Conservation (phyloP, 2,329 filamentous ascomycete genomes). For the Plenodomus biglobosus region DNA sequence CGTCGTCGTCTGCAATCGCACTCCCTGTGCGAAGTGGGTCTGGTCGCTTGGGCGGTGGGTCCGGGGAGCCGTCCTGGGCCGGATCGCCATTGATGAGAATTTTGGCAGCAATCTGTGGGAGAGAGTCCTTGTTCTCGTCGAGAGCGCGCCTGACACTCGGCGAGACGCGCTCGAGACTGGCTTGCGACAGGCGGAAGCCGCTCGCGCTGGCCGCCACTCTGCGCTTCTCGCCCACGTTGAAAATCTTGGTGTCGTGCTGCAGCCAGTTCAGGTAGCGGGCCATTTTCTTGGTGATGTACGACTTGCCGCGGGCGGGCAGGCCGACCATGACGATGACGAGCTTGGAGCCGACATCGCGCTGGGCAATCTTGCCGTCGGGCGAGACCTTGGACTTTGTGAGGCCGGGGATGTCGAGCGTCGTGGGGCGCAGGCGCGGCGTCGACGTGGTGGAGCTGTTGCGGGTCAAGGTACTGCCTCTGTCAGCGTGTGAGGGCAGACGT, state of each 20-base stretch:
- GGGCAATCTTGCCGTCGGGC: slow-evolving; percentile 89
- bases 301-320: slow-evolving; percentile 91
- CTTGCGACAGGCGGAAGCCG: slow-evolving; percentile 45
- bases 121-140: slow-evolving; percentile 30
- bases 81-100: slow-evolving; percentile 62
- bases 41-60: slow-evolving; percentile 33
- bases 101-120: slow-evolving; percentile 51
- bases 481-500: slow-evolving; percentile 17
- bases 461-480: slow-evolving; percentile 59
- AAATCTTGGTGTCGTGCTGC: slow-evolving; percentile 92
- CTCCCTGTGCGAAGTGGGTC: slow-evolving; percentile 31
- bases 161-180: slow-evolving; percentile 32
- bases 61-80: slow-evolving; percentile 38
- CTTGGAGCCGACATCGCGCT: slow-evolving; percentile 93
- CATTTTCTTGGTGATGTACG: slow-evolving; percentile 98
- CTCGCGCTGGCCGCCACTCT: slow-evolving; percentile 71
- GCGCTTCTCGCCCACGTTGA: slow-evolving; percentile 93
- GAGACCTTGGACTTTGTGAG: slow-evolving; percentile 95
- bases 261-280: slow-evolving; percentile 95
- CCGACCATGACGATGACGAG: slow-evolving; percentile 98
- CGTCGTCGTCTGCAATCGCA: slow-evolving; percentile 25
- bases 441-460: slow-evolving; percentile 73
- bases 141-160: slow-evolving; percentile 27
- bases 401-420: slow-evolving; percentile 93
- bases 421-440: slow-evolving; percentile 83